These are phyloP conservation scores for Apiosordaria backusii DNA, from an alignment of 495 filamentous ascomycete genomes.

Conservation along the genomic window DNA sequence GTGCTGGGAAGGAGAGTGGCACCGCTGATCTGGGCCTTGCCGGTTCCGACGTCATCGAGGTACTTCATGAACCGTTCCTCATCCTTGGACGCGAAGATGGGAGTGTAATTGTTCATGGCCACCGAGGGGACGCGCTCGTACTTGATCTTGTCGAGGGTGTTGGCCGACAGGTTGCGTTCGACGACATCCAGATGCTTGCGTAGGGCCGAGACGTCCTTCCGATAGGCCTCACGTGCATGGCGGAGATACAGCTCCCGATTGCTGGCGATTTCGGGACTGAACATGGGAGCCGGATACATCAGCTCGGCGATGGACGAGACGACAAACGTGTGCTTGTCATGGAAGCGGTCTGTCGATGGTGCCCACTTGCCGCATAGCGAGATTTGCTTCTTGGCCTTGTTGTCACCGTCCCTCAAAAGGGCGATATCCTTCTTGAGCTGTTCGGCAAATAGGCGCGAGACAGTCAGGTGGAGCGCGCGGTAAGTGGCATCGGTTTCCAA, in stretches of 20 bases:
- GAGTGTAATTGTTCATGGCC: conserved; percentile 46
- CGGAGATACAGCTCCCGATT: conserved; percentile 44
- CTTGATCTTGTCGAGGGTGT: conserved; percentile 40
- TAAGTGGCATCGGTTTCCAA: conserved; percentile 36
- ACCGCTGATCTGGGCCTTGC: conserved; percentile 39
- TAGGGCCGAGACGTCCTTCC: conserved; percentile 37
- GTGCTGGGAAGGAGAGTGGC: conserved; percentile 43
- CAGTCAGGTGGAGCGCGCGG: conserved; percentile 39
- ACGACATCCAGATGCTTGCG: conserved; percentile 44
- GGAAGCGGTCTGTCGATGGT: conserved; percentile 41
- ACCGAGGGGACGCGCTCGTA: conserved; percentile 47
- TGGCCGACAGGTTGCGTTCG: conserved; percentile 40
- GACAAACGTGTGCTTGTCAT: conserved; percentile 49
- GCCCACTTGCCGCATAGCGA: conserved; percentile 52
- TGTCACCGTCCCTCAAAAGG: conserved; percentile 30
- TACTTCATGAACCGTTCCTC: conserved; percentile 40
- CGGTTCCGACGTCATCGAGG: conserved; percentile 36
- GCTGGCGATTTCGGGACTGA: conserved; percentile 22
- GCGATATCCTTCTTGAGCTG: conserved; percentile 43
- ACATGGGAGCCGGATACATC: conserved; percentile 31
- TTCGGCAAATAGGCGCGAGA: conserved; percentile 47
- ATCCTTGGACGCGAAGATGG: conserved; percentile 43
- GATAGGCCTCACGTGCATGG: conserved; percentile 44
- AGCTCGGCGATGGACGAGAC: conserved; percentile 48
- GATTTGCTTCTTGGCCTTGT: conserved; percentile 33